Base-by-base conservation (phyloP, 805 yeast genomes). In the Yamadazyma philogaea region DNA sequence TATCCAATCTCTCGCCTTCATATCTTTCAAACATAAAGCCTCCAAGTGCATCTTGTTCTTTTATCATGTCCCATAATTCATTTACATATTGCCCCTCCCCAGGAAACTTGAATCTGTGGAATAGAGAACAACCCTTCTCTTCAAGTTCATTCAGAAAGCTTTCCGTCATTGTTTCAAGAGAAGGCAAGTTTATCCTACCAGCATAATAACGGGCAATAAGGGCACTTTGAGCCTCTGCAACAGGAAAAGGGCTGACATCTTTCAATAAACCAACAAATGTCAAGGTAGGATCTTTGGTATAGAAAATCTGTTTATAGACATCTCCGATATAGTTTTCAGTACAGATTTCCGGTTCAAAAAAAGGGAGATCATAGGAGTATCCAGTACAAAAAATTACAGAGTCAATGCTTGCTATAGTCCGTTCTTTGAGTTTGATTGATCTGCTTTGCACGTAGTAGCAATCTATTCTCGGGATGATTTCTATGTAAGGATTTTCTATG, bases 71-170 rank as follows among this genome's bases (percentile, higher is more conserved):
- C 28, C 48, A 49, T 37, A 77, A 59, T 39, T 64, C 63, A 49
- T 74, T 74, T 51, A 78, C 74, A 56, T 81, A 85, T 19, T 75
- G 75, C 1, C 75, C 79, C 50, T 84, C 93, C 35, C 62, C 62
- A 8, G 87, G 86, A 49, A 59, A 70, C 12, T 63, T 64, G 57
- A 83, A 55, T 44, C 71, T 75, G 53, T 64, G 70, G 50, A 60
- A 57, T 7, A 50, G 53, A 14, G 31, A 24, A 1, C 69, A 11
- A 4, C 28, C 70, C 39, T 56, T 56, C 17, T 30, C 48, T 6
- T 37, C 49, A 6, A 56, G 35, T 42, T 74, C 69, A 18, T 47
- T 45, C 8, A 47, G 44, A 43, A 69, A 71, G 45, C 52, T 56
- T 16, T 50, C 34, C 5, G 53, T 27, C 74, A 72, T 73, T 18